Base-by-base conservation (phyloP, 202 grass and related monocot genomes). In the Elaeis oleifera region DNA sequence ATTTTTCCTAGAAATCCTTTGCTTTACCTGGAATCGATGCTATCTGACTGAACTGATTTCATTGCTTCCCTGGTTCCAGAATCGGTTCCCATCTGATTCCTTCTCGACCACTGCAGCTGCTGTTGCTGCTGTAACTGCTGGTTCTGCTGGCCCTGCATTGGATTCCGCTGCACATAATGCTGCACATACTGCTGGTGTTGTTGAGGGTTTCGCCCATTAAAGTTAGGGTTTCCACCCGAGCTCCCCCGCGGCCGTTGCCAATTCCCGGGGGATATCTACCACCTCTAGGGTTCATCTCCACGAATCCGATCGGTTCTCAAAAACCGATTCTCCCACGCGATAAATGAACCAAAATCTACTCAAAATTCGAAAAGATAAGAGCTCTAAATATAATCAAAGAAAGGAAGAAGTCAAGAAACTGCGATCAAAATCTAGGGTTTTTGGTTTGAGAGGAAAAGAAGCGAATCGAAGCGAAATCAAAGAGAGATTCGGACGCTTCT, bases 81-180 rank as follows among this genome's bases (percentile, higher is more conserved):
- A 49, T 75, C 80, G 26, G 48, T 69, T 59, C 71, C 75, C 5
- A 73, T 70, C 61, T 77, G 76, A 48, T 84, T 81, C 53, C 82
- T 76, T 58, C 67, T 73, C 74, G 79, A 76, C 90, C 85, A 89
- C 57, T 82, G 76, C 57, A 84, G 88, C 48, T 81, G 83, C 23
- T 81, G 63, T 15, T 66, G 65, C 14, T 68, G 65, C 53, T 68
- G 53, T 8, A 56, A 39, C 53, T 68, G 65, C 51, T 17, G 65
- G 51, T 56, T 68, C 7, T 27, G 65, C 13, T 68, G 65, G 4
- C 65, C 53, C 18, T 32, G 16, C 27, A 23, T n/a, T 39, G n/a
- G 65, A 39, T 17, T 44, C 26, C 65, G 52, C 65, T 68, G 65
- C 28, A 56, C 26, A 36, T 44, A 44, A 9, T 44, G 52, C 53